phyloP scores from a whole-genome alignment of 164 flowering plant genomes.

The grape (Vitis vinifera) region ASM3070453v1 NC_081822.1:2506501-2507000 shows the following conservation, averaged over 20 bases:
- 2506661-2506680: conserved; percentile 32
- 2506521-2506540: too few relatives aligned
- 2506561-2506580: too few relatives aligned
- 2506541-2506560: too few relatives aligned
- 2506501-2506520: too few relatives aligned
- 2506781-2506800: conserved; percentile 28
- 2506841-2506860: conserved; percentile 38
- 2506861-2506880: conserved; percentile 31
- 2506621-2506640: background rate
- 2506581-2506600: too few relatives aligned
- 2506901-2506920: conserved; percentile 1
- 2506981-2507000: background rate
- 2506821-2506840: conserved; percentile 43
- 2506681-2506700: conserved; percentile 19
- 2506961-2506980: too few relatives aligned
- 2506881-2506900: conserved; percentile 3
- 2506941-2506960: background rate
- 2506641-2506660: background rate
- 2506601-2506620: background rate
- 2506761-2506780: conserved; percentile 16
- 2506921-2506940: background rate
- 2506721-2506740: conserved; percentile 44
- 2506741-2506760: conserved; percentile 63
- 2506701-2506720: conserved; percentile 15
- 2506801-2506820: conserved; percentile 32